Evolutionary conservation across 305 asterid species (phyloP).

Genomic region (Fraxinus ornus): DNA sequence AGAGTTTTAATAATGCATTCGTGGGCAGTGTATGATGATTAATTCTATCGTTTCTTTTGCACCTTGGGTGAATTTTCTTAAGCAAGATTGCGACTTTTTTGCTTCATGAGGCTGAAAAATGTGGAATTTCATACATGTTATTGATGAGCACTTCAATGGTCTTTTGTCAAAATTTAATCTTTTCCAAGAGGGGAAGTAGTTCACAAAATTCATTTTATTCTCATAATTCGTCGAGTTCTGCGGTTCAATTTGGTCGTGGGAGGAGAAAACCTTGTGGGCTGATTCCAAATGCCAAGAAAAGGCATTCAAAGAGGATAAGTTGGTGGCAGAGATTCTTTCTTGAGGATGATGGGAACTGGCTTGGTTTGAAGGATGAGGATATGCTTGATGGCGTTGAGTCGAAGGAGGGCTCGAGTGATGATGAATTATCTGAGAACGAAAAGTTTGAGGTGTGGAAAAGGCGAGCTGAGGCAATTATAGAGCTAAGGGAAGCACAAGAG

Average conservation of each 20-base stretch:
- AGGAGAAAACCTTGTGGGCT: conserved; percentile 52
- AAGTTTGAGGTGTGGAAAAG: conserved; percentile 96
- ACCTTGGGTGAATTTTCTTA: conserved; percentile 25
- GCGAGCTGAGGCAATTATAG: conserved; percentile 89
- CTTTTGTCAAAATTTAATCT: conserved; percentile 54
- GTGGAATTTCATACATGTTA: conserved; percentile 59
- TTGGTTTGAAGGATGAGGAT: conserved; percentile 83
- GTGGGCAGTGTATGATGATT: conserved; percentile 37
- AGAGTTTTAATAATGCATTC: conserved; percentile 27
- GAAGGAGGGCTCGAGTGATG: conserved; percentile 48
- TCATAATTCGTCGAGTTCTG: conserved; percentile 30
- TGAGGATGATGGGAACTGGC: conserved; percentile 88
- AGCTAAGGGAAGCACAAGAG: conserved; percentile 88
- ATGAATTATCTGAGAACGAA: conserved; percentile 68
- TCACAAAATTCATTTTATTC: conserved; percentile 28
- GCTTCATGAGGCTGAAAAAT: conserved; percentile 63
- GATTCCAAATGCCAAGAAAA: conserved; percentile 70
- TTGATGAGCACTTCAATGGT: conserved; percentile 90
- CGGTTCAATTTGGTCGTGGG: conserved; percentile 38
- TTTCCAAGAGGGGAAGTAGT: conserved; percentile 36
- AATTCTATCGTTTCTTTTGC: conserved; percentile 33
- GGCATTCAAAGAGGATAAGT: conserved; percentile 42
- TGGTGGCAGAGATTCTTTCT: conserved; percentile 91
- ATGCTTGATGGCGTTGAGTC: conserved; percentile 62
- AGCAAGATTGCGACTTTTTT: conserved; percentile 43